Evolutionary conservation across 2,329 filamentous ascomycete species (phyloP).

Genomic region (Pseudonectria buxi): DNA sequence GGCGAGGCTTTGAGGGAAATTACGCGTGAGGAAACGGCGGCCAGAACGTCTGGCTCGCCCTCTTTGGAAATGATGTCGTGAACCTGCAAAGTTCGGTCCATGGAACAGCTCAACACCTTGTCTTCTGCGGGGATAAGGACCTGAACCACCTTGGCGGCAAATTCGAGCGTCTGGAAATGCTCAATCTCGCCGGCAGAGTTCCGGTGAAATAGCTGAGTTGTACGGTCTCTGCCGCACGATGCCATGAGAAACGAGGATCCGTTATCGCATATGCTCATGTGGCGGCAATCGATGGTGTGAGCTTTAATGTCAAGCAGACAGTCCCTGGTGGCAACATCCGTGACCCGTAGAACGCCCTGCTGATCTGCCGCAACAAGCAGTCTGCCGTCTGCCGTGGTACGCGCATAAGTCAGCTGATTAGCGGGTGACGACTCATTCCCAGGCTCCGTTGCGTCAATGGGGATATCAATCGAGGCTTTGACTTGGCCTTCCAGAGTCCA

Average conservation of each 20-base stretch:
- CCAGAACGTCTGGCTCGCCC: conserved; percentile 55
- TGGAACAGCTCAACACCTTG: conserved; percentile 75
- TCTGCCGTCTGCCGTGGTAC: conserved; percentile 53
- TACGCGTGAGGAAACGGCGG: conserved; percentile 69
- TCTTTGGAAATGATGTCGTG: conserved; percentile 70
- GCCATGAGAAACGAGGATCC: conserved; percentile 62
- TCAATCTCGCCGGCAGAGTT: conserved; percentile 54
- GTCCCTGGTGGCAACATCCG: conserved; percentile 55
- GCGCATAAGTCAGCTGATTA: conserved; percentile 56
- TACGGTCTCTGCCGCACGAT: conserved; percentile 81
- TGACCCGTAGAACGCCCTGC: conserved; percentile 70
- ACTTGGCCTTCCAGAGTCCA: conserved; percentile 72
- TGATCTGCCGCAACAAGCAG: conserved; percentile 79
- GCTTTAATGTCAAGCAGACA: conserved; percentile 71
- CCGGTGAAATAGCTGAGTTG: conserved; percentile 78
- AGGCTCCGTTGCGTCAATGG: conserved; percentile 56
- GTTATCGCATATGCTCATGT: conserved; percentile 65
- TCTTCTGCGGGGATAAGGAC: conserved; percentile 67
- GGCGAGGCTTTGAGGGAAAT: conserved; percentile 83
- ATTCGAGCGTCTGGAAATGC: conserved; percentile 88
- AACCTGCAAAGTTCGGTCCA: conserved; percentile 80
- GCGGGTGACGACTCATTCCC: conserved; percentile 43
- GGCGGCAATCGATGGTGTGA: conserved; percentile 78
- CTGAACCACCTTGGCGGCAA: conserved; percentile 76
- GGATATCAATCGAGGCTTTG: conserved; percentile 56